Evolutionary conservation across 805 yeast genomes (phyloP).

Genomic region (Ascoidea tarda): DNA sequence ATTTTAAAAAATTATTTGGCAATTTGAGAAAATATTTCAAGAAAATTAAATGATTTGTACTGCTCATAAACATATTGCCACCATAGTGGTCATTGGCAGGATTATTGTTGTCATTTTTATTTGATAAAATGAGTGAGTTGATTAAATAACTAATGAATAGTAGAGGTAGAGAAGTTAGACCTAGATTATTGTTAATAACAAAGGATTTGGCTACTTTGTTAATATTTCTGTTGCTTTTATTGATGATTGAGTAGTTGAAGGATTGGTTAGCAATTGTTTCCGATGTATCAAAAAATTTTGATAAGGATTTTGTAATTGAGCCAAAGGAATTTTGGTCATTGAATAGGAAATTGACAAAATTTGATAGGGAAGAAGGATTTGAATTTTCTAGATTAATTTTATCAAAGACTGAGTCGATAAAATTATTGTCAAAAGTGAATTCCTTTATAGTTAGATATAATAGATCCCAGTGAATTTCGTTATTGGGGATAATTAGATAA

Average conservation of each 20-base stretch:
- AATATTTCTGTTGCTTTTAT: not conserved
- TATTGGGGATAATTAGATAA: conserved; percentile 28
- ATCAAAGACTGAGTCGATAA: conserved; percentile 3
- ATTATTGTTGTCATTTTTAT: conserved; percentile 15
- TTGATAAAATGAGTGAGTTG: conserved; percentile 10
- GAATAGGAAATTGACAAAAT: not conserved
- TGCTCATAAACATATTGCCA: conserved; percentile 7
- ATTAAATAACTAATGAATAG: conserved; percentile 20
- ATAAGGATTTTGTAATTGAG: not conserved
- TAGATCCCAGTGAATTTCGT: conserved; percentile 28
- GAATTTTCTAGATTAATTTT: not conserved
- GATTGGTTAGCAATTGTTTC: not conserved
- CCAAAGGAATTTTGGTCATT: conserved; percentile 9
- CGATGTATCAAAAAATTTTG: not conserved
- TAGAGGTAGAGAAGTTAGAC: conserved; percentile 35
- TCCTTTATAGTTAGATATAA: conserved; percentile 33
- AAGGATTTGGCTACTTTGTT: not conserved
- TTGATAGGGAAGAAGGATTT: not conserved
- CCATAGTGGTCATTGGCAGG: conserved; percentile 14
- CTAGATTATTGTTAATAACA: conserved; percentile 35
- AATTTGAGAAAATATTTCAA: conserved; percentile 17
- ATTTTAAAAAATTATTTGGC: conserved; percentile 21
- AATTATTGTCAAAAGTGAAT: conserved; percentile 18
- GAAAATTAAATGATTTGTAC: conserved; percentile 9
- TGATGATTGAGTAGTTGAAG: not conserved